A percentile compares a stretch with the other conserved stretches of the same genome.
Evolutionary conservation across 306 rosid species (phyloP).

Genomic region (Quercus gilva): DNA sequence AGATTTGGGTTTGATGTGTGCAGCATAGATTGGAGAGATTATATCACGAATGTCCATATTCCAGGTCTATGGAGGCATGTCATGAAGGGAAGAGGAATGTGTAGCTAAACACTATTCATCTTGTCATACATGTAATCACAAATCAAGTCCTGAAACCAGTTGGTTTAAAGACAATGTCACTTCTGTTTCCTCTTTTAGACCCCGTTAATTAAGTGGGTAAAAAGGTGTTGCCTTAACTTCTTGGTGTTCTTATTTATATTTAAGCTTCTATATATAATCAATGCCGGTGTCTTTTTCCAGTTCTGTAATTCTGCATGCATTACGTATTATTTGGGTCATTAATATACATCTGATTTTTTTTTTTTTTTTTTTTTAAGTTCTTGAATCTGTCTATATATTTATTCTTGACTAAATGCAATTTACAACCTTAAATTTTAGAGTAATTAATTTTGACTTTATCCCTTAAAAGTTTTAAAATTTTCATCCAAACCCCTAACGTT

Average conservation of each 20-base stretch:
- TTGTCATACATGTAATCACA: slow-evolving; percentile 12
- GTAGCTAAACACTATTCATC: slow-evolving; percentile 19
- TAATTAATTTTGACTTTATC: too few relatives aligned
- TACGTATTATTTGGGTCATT: not conserved
- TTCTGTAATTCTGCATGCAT: slow-evolving; percentile 26
- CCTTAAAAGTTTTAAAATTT: too few relatives aligned
- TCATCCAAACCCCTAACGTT: too few relatives aligned
- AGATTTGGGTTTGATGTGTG: slow-evolving; percentile 79
- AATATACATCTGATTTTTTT: too few relatives aligned
- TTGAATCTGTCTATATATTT: too few relatives aligned
- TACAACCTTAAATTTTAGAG: too few relatives aligned
- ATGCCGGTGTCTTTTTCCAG: slow-evolving; percentile 1
- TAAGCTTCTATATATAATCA: slow-evolving; percentile 24
- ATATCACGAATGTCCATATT: slow-evolving; percentile 79
- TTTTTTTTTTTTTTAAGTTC: too few relatives aligned
- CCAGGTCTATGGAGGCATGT: slow-evolving; percentile 88
- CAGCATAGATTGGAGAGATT: slow-evolving; percentile 78
- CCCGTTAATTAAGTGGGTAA: slow-evolving; percentile 20
- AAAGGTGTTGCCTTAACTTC: slow-evolving; percentile 19
- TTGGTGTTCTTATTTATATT: slow-evolving; percentile 39
- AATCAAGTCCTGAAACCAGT: slow-evolving; percentile 21
- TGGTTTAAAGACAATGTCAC: slow-evolving; percentile 21
- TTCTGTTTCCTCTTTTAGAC: slow-evolving; percentile 2
- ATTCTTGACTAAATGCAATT: too few relatives aligned
- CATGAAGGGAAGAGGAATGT: slow-evolving; percentile 79